phyloP scores from a whole-genome alignment of 164 flowering plant species.

The Berberis thunbergii region DNA sequence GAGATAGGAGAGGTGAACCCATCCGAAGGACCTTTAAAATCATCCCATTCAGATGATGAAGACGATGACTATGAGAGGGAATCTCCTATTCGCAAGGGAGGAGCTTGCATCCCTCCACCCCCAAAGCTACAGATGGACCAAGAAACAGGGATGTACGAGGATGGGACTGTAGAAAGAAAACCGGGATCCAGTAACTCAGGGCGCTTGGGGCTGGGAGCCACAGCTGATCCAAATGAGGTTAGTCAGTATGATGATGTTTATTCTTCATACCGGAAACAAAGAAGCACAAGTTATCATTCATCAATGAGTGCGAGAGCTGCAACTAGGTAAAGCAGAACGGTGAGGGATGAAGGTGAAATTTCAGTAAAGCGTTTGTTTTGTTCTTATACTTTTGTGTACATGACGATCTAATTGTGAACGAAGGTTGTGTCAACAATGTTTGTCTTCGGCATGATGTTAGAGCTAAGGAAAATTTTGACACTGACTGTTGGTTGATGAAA shows the following conservation, averaged over 20 bases:
- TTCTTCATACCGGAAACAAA: conserved; percentile 78
- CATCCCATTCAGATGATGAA: conserved; percentile 41
- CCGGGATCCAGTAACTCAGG: conserved; percentile 64
- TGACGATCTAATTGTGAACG: no score
- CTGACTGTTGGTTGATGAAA: no score
- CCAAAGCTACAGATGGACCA: conserved; percentile 62
- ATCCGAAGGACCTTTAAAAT: conserved; percentile 72
- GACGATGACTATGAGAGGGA: conserved; percentile 58
- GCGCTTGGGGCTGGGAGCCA: conserved; percentile 84
- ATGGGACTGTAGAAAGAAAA: conserved; percentile 65
- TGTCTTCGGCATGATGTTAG: no score
- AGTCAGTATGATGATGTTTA: conserved; percentile 98
- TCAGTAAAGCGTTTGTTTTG: no score
- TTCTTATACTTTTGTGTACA: no score
- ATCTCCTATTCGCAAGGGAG: conserved; percentile 19
- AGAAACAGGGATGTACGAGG: conserved; percentile 63
- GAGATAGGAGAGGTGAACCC: conserved; percentile 57
- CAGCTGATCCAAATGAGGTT: conserved; percentile 72
- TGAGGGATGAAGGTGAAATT: no score
- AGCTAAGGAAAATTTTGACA: no score
- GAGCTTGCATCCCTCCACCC: conserved; percentile 96
- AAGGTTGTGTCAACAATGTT: no score
- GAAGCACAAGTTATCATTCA: conserved; percentile 83
- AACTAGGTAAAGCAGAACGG: conserved; percentile 12
- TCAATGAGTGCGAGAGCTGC: conserved; percentile 89